phyloP scores from a whole-genome alignment of 371 early-diverging fungal genomes.

The Caulochytrium protostelioides region DNA sequence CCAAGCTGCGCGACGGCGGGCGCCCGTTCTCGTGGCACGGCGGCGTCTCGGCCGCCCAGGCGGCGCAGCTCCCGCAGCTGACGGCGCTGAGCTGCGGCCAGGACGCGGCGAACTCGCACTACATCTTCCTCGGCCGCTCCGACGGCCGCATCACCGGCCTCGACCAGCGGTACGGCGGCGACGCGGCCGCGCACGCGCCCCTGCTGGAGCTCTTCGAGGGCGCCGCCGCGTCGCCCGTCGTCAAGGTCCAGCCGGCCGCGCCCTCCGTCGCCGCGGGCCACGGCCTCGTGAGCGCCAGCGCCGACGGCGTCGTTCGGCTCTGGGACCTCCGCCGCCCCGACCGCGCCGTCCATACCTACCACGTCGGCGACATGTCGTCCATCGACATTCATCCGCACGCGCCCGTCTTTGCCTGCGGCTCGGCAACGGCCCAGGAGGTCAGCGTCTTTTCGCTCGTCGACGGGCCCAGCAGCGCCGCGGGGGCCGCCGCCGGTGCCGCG shows the following conservation, averaged over 20 bases:
- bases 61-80: too few species aligned
- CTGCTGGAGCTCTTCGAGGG: conserved; percentile 36
- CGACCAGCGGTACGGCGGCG: conserved; percentile 40
- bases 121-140: too few species aligned
- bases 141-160: conserved; percentile 28
- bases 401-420: conserved; percentile 35
- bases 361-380: conserved; percentile 29
- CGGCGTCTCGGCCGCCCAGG: too few species aligned
- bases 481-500: background rate
- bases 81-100: too few species aligned
- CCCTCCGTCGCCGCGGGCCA: background rate
- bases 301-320: conserved; percentile 50
- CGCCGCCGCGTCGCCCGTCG: background rate
- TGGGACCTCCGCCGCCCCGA: conserved; percentile 54
- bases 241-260: background rate
- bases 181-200: conserved; percentile 39
- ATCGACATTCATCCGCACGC: conserved; percentile 48
- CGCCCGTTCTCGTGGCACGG: too few species aligned
- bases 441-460: conserved; percentile 1
- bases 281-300: conserved; percentile 12
- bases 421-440: conserved; percentile 6
- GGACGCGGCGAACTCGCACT: too few species aligned
- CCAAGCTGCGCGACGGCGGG: too few species aligned
- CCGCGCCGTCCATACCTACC: conserved; percentile 23
- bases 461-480: background rate